Base-by-base conservation (phyloP, 805 yeast genomes). In the Monosporozyma solicola region DNA sequence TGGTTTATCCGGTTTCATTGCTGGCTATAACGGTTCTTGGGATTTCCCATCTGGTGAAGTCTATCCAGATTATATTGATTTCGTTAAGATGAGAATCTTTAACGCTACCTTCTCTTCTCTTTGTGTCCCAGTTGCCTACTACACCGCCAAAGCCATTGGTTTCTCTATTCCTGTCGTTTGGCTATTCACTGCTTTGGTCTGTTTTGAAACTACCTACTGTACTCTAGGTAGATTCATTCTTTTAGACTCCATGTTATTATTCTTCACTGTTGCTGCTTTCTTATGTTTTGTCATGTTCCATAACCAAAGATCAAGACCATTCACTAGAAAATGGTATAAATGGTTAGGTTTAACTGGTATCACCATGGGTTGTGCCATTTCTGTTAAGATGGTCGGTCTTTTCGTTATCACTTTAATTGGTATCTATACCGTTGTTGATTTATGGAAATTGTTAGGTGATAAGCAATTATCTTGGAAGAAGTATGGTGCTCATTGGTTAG, bases 331-430 rank as follows among this genome's bases (percentile, higher is more conserved):
- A 69, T 94, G 99, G 99, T 94, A 95, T 95, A 82, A 82, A 67
- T 91, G 97, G 96, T 72, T 94, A 50, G 64, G 85, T 31, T 72
- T 86, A 54, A 86, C 96, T 9, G 99, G 99, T 59, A 72, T 90
- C 50, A 75, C 82, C 49, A 82, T 94, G 62, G 98, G 99, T 44
- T 87, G 94, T 68, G 87, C 91, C 24, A 84, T 92, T 64, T 85
- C 96, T 24, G 95, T 90, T 52, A 94, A 94, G 72, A 89, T 91
- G 96, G 98, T 94, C 53, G 99, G 99, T 61, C 76, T 92, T 52
- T 88, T 94, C 64, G 88, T 88, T 56, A 91, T 95, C 54, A 70
- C 88, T 24, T 73, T 90, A 58, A 89, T 94, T 50, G 99, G 99
- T 46, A 79, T 89, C 56, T 87, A 92, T 71, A 90, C 97, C 22